Evolutionary conservation across 371 early-diverging fungal genomes (phyloP).

Genomic region (Sporodiniella umbellata): DNA sequence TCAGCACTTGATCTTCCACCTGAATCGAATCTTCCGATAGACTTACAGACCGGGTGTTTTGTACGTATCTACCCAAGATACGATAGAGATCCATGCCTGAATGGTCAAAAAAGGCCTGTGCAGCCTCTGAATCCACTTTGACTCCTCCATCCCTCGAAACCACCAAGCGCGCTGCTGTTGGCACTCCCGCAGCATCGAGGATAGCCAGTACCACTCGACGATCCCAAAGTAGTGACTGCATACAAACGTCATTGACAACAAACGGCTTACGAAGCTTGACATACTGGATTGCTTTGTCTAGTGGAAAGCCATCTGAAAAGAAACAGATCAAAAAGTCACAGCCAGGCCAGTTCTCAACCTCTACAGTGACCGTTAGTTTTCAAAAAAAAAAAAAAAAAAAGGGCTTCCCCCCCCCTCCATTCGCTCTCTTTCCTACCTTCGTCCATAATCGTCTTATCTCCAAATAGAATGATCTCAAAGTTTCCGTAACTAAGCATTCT

Average conservation of each 20-base stretch:
- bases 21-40: slow-evolving; percentile 65
- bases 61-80: slow-evolving; percentile 18
- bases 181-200: slow-evolving; percentile 81
- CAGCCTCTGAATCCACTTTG: slow-evolving; percentile 36
- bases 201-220: slow-evolving; percentile 87
- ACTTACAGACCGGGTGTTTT: slow-evolving; percentile 17
- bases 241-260: slow-evolving; percentile 86
- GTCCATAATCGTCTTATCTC: slow-evolving; percentile 94
- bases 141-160: slow-evolving; percentile 77
- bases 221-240: slow-evolving; percentile 93
- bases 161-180: slow-evolving; percentile 83
- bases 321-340: slow-evolving; percentile 97
- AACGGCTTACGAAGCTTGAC: slow-evolving; percentile 80
- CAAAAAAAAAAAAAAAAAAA: slow-evolving; percentile 1
- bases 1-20: slow-evolving; percentile 63
- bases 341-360: slow-evolving; percentile 88
- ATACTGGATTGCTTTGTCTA: slow-evolving; percentile 92
- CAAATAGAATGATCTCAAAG: slow-evolving; percentile 89
- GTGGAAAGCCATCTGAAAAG: slow-evolving; percentile 93
- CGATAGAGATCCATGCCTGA: slow-evolving; percentile 54
- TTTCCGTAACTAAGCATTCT: slow-evolving; percentile 71
- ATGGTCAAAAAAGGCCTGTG: slow-evolving; percentile 30
- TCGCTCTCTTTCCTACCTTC: slow-evolving; percentile 63
- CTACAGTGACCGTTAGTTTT: slow-evolving; percentile 38
- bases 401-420: background rate